Evolutionary conservation across 2,329 filamentous ascomycete species (phyloP).

Genomic region (Diplodia sapinea): DNA sequence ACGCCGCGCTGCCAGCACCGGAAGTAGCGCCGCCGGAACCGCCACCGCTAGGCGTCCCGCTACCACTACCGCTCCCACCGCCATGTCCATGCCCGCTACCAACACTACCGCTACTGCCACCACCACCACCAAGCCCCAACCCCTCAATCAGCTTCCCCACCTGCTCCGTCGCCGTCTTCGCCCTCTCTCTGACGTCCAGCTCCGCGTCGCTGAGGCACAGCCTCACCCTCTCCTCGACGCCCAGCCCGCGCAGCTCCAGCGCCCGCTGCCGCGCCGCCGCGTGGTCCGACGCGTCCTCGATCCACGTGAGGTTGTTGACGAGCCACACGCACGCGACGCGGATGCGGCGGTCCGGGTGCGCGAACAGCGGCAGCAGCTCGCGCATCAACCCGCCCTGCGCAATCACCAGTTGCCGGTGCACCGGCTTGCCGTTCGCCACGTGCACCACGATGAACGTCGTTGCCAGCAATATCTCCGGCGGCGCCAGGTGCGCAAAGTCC

Average conservation of each 20-base stretch:
- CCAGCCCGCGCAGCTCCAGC: conserved; percentile 70
- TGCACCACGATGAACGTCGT: conserved; percentile 86
- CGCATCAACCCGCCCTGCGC: conserved; percentile 77
- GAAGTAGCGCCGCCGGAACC: not conserved
- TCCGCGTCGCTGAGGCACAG: conserved; percentile 72
- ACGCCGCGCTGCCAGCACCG: not conserved
- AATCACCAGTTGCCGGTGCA: conserved; percentile 69
- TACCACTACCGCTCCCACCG: not conserved
- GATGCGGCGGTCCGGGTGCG: conserved; percentile 73
- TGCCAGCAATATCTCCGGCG: conserved; percentile 72
- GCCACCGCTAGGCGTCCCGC: not conserved
- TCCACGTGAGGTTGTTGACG: conserved; percentile 82
- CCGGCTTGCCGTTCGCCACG: conserved; percentile 79
- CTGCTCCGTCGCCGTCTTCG: conserved; percentile 78
- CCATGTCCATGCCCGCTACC: not conserved
- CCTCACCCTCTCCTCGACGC: conserved; percentile 69
- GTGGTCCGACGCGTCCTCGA: conserved; percentile 74
- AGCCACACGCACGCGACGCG: conserved; percentile 82
- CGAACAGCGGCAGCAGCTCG: conserved; percentile 74
- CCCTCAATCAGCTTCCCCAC: conserved; percentile 19
- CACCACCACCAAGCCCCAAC: not conserved
- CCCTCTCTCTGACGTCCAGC: conserved; percentile 81
- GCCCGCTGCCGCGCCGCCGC: conserved; percentile 70
- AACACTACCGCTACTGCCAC: too few species aligned
- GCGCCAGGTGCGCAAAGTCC: conserved; percentile 30